A percentile compares a stretch with the other conserved stretches of the same genome.
phyloP scores from a whole-genome alignment of 306 rosid species.

The Prunus armeniaca region DNA sequence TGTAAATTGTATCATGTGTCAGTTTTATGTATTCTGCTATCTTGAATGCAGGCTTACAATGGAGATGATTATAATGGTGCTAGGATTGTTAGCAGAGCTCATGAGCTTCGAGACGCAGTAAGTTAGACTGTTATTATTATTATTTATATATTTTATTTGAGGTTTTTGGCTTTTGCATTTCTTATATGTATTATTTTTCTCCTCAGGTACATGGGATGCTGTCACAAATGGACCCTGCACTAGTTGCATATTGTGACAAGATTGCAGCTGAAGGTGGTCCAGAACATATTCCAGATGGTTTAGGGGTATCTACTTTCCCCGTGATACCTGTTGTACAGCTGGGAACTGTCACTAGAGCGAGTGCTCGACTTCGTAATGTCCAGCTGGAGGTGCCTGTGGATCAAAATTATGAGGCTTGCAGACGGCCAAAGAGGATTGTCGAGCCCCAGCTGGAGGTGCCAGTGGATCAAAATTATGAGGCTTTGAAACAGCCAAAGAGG shows the following conservation, averaged over 20 bases:
- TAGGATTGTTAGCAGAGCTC: conserved; percentile 94
- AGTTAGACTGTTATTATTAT: conserved; percentile 18
- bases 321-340: conserved; percentile 75
- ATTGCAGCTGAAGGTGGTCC: conserved; percentile 93
- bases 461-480: conserved; percentile 55
- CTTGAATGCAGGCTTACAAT: conserved; percentile 66
- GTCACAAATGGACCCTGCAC: conserved; percentile 95
- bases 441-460: no score
- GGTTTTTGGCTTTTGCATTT: conserved; percentile 4
- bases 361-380: conserved; percentile 91
- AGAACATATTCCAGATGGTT: conserved; percentile 58
- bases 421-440: no score
- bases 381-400: conserved; percentile 46
- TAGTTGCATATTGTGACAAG: conserved; percentile 81
- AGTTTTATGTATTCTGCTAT: conserved; percentile 29
- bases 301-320: conserved; percentile 58
- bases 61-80: conserved; percentile 89
- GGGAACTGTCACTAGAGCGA: conserved; percentile 62
- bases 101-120: conserved; percentile 91
- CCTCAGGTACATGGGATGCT: conserved; percentile 92
- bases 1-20: conserved; percentile 7
- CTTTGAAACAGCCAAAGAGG: conserved; percentile 65
- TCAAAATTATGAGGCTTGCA: no score
- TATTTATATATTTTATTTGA: conserved; percentile 10
- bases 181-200: neutral